Conservation (phyloP, 163 green algal genomes). For the Scenedesmus sp. region DNA sequence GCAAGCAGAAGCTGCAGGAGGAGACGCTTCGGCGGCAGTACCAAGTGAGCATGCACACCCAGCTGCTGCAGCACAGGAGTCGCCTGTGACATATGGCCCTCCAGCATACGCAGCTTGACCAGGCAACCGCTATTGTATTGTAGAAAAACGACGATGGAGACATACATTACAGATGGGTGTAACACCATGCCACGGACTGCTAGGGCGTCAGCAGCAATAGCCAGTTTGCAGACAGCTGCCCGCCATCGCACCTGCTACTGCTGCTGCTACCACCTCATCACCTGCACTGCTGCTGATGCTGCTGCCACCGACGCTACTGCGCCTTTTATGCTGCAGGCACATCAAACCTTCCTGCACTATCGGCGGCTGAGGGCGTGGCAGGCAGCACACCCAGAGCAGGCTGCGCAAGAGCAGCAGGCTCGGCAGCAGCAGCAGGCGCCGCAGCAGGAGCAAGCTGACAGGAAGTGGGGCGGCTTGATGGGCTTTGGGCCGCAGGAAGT, state of each 20-base stretch:
- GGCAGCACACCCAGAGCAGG: slow-evolving; percentile 24
- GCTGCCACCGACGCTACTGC: not conserved
- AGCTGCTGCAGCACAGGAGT: not conserved
- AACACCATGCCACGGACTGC: not conserved
- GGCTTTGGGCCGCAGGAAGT: slow-evolving; percentile 8
- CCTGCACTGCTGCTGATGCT: not conserved
- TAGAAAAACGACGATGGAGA: not conserved
- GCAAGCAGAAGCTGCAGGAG: not conserved
- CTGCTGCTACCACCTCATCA: not conserved
- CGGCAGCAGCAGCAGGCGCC: slow-evolving; percentile 17
- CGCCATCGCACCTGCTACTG: not conserved
- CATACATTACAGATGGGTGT: not conserved
- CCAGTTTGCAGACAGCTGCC: not conserved
- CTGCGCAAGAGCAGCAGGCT: not conserved
- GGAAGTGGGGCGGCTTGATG: slow-evolving; percentile 30
- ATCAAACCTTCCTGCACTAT: slow-evolving; percentile 29
- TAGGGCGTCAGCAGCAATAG: not conserved
- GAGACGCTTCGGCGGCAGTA: not conserved
- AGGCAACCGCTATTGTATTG: not conserved
- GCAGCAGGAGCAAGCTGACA: slow-evolving; percentile 18
- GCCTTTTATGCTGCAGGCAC: not conserved
- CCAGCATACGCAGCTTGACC: not conserved
- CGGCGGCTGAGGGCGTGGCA: not conserved
- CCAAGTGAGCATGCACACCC: not conserved
- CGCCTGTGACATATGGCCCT: not conserved